phyloP scores from a whole-genome alignment of 2,329 filamentous ascomycete species.

The Xylariaceae sp. region DNA sequence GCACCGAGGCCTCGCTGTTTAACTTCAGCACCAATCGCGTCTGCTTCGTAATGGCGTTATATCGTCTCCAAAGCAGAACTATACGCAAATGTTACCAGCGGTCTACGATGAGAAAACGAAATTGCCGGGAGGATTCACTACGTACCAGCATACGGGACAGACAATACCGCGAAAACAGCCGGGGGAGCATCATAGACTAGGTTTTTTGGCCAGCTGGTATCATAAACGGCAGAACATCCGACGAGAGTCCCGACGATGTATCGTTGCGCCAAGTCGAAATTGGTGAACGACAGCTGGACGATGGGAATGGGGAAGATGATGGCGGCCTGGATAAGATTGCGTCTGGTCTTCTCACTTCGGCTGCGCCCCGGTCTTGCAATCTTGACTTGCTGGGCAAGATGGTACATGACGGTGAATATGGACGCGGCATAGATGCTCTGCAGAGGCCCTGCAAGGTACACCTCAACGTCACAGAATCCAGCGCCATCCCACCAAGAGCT shows the following conservation, averaged over 20 bases:
- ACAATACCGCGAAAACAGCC: constrained; percentile 41
- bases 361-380: constrained; percentile 41
- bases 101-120: neutral
- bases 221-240: constrained; percentile 46
- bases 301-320: constrained; percentile 53
- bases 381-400: constrained; percentile 49
- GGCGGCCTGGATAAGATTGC: constrained; percentile 45
- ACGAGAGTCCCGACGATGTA: constrained; percentile 48
- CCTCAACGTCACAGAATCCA: constrained; percentile 52
- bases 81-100: constrained; percentile 4
- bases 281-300: constrained; percentile 46
- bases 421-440: constrained; percentile 46
- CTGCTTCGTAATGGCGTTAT: constrained; percentile 42
- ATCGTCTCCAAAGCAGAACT: constrained; percentile 45
- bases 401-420: constrained; percentile 52
- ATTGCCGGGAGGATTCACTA: constrained; percentile 2
- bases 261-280: constrained; percentile 44
- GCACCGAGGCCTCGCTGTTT: constrained; percentile 39
- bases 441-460: constrained; percentile 36
- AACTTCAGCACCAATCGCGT: constrained; percentile 39
- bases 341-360: constrained; percentile 39
- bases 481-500: constrained; percentile 48
- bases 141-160: constrained; percentile 48
- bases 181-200: constrained; percentile 47
- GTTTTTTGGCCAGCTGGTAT: constrained; percentile 45